These are phyloP conservation scores for Sequoiadendron giganteum DNA, from an alignment of 75 land plant genomes.

Conservation along the genomic window DNA sequence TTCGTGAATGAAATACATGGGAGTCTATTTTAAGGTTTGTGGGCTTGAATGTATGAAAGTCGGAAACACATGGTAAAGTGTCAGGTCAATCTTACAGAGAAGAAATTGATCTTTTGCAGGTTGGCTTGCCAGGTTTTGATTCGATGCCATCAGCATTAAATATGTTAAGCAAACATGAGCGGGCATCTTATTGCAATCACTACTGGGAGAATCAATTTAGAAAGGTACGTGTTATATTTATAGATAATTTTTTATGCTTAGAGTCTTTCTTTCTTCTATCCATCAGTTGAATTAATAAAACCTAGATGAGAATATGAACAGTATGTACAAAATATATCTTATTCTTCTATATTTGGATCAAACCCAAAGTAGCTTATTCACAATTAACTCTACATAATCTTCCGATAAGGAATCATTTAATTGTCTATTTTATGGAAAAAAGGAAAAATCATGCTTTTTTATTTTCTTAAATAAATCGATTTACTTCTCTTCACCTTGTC, in stretches of 20 bases:
- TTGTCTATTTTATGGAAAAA: neutral
- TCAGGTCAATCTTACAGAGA: neutral
- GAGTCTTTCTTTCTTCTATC: neutral
- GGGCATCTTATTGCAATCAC: slow-evolving; percentile 95
- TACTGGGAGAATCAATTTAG: slow-evolving; percentile 96
- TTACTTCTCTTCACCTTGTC: neutral
- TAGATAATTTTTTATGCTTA: neutral
- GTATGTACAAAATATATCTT: too few relatives aligned
- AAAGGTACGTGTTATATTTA: slow-evolving; percentile 52
- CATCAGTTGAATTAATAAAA: neutral
- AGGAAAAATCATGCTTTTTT: too few relatives aligned
- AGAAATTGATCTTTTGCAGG: slow-evolving; percentile 37
- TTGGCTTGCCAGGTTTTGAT: slow-evolving; percentile 98
- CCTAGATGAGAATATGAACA: neutral
- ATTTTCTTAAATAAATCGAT: neutral
- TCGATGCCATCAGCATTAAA: slow-evolving; percentile 96
- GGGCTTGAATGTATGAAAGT: neutral
- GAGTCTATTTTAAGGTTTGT: neutral
- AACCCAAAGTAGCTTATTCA: neutral
- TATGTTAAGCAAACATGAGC: slow-evolving; percentile 90
- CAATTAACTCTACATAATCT: neutral
- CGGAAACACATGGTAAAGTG: neutral
- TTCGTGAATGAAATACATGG: neutral
- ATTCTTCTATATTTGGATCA: neutral
- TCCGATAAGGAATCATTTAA: neutral